phyloP scores from a whole-genome alignment of 225 moss, liverwort and hornwort species.

The Takakia lepidozioides region DNA sequence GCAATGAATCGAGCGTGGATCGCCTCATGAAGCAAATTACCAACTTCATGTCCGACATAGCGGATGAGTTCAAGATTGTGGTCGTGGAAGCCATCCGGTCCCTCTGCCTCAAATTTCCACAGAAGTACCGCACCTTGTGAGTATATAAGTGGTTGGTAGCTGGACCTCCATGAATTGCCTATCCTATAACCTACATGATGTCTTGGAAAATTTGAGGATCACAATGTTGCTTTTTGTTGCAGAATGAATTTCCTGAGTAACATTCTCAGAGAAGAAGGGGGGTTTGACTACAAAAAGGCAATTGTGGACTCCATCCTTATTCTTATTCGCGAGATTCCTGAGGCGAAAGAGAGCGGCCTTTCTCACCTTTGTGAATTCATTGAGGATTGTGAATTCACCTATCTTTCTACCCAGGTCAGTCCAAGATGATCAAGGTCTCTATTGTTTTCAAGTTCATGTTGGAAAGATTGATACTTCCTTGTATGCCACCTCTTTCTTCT shows the following conservation, averaged over 20 bases:
- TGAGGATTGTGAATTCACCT: constrained; percentile 95
- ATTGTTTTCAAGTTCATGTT: background rate
- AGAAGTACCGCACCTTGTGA: constrained; percentile 75
- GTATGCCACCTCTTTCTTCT: background rate
- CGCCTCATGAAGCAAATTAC: constrained; percentile 90
- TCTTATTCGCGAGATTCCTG: constrained; percentile 93
- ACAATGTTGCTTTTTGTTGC: constrained; percentile 2
- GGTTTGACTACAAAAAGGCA: constrained; percentile 93
- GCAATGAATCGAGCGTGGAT: constrained; percentile 90
- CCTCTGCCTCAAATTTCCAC: constrained; percentile 79
- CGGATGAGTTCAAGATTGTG: constrained; percentile 90
- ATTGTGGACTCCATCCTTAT: constrained; percentile 91
- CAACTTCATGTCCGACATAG: constrained; percentile 85
- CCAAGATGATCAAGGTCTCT: too few species aligned
- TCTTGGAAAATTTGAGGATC: constrained; percentile 1
- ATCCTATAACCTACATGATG: too few species aligned
- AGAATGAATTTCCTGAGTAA: constrained; percentile 88
- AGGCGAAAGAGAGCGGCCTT: constrained; percentile 87
- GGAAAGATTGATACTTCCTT: background rate
- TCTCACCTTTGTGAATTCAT: constrained; percentile 91
- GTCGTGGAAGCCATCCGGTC: constrained; percentile 88
- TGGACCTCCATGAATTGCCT: too few species aligned
- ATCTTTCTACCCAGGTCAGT: constrained; percentile 87
- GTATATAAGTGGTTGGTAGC: constrained; percentile 16
- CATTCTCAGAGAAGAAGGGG: constrained; percentile 88